Base-by-base conservation (phyloP, 257 asterid genomes). In the Thymus quinquecostatus region DNA sequence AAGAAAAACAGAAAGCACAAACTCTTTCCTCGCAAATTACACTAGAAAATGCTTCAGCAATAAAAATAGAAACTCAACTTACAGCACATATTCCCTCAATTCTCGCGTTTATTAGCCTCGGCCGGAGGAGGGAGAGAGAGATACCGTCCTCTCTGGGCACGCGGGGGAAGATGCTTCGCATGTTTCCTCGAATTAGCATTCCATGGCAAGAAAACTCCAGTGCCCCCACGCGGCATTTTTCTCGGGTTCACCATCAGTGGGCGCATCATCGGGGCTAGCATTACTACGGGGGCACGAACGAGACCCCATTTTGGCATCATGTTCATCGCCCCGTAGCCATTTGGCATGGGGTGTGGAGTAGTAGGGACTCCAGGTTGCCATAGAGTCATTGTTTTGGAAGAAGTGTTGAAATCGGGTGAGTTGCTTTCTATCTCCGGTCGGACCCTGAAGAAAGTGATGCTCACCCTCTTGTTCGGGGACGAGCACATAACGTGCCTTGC, bases 401-500 rank as follows among this genome's bases (percentile, higher is more conserved):
- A 64, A 36, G 86, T 76, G 49, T 81, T 58, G 60, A 69, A 69
- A 51, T 81, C 81, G 10, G 84, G 27, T n/a, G 68, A 34, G 69
- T 68, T 66, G 71, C 59, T 80, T 68, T 74, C 86, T 13, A 71
- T 68, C 77, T 86, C 86, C 11, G 82, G 28, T 60, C 93, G 87
- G 79, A 92, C 88, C 82, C 84, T 83, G 82, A 95, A 85, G 83
- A 95, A 89, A 65, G 94, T 95, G 6, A 95, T 75, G 78, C 92
- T 92, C 6, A 88, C 91, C 66, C 99, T 85, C 79, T 86, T 92
- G 86, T 95, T 89, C 0, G 74, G 81, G 1, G 99, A 88, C 30
- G 98, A 80, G 77, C 99, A 89, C 98, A 95, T 88, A 3, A 89
- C 99, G 47, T 95, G 99, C 69, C 99, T 81, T 44, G 97, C 89